Percentiles rank a stretch among this genome's conserved stretches.
These are phyloP conservation scores for Colletotrichum horii DNA, from an alignment of 2,329 filamentous ascomycete genomes.

Conservation along the genomic window DNA sequence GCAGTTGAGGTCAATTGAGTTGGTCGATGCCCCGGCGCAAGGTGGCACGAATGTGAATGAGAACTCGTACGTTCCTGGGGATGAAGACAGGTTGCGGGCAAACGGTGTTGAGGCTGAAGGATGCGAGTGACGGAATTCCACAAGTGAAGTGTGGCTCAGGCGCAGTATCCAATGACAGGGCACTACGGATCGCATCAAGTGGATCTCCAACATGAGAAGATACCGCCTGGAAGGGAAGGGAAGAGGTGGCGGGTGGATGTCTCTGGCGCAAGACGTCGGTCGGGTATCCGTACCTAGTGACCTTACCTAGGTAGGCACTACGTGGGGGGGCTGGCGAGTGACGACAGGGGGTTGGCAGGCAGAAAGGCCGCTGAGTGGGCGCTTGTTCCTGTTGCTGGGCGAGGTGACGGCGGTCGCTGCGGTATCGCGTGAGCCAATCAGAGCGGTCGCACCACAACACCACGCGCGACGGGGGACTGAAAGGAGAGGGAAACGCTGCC, in stretches of 20 bases:
- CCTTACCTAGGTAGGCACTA: background rate
- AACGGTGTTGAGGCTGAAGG: constrained; percentile 8
- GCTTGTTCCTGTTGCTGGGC: constrained; percentile 21
- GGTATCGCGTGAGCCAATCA: constrained; percentile 19
- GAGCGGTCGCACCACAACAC: background rate
- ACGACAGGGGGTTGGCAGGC: background rate
- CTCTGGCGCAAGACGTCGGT: background rate
- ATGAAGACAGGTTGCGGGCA: constrained; percentile 8
- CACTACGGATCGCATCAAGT: background rate
- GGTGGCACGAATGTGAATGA: background rate
- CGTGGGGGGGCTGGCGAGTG: background rate
- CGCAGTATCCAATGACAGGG: background rate
- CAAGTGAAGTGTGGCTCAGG: constrained; percentile 1
- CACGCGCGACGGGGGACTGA: constrained; percentile 2
- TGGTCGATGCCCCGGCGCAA: background rate
- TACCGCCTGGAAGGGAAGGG: background rate
- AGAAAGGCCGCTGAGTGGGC: constrained; percentile 8
- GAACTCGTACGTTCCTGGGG: background rate
- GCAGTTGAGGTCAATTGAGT: background rate
- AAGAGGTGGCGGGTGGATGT: constrained; percentile 5
- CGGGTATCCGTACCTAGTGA: background rate
- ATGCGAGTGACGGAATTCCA: constrained; percentile 4
- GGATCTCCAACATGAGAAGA: background rate
- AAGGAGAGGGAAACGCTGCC: background rate
- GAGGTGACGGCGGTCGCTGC: background rate